These are phyloP conservation scores for Endogone sp. DNA, from an alignment of 192 early-diverging fungal species.

Conservation along the genomic window DNA sequence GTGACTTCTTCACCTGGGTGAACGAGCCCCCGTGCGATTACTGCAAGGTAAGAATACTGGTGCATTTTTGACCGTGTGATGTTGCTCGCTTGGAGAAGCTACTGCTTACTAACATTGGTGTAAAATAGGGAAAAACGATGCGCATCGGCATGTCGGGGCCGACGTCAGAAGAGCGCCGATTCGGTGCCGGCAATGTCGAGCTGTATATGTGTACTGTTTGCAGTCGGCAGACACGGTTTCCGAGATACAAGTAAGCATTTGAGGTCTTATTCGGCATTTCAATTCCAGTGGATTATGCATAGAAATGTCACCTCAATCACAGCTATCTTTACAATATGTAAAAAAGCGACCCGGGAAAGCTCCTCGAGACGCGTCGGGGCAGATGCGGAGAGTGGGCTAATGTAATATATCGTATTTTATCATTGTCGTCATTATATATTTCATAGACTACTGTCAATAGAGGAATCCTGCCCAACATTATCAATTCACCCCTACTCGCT, in stretches of 20 bases:
- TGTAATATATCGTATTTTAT: slow-evolving; percentile 21
- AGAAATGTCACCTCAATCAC: no score
- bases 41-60: slow-evolving; percentile 36
- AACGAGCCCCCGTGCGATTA: slow-evolving; percentile 35
- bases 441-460: no score
- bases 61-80: no score
- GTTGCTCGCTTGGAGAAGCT: background rate
- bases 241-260: slow-evolving; percentile 40
- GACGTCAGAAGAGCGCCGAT: slow-evolving; percentile 28
- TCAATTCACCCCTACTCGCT: background rate
- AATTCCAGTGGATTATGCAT: no score
- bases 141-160: slow-evolving; percentile 15
- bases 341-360: slow-evolving; percentile 30
- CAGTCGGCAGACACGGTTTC: slow-evolving; percentile 36
- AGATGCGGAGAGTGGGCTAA: slow-evolving; percentile 60
- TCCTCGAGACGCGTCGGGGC: slow-evolving; percentile 42
- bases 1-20: slow-evolving; percentile 50
- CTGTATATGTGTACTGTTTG: slow-evolving; percentile 36
- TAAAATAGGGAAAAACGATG: slow-evolving; percentile 22
- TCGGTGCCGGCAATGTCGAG: slow-evolving; percentile 39
- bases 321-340: no score
- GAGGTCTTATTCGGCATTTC: no score
- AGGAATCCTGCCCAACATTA: no score
- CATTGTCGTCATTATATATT: no score
- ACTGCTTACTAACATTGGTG: no score